Evolutionary conservation across 352 stramenopile species (phyloP).

Genomic region (Pythium dissimile): DNA sequence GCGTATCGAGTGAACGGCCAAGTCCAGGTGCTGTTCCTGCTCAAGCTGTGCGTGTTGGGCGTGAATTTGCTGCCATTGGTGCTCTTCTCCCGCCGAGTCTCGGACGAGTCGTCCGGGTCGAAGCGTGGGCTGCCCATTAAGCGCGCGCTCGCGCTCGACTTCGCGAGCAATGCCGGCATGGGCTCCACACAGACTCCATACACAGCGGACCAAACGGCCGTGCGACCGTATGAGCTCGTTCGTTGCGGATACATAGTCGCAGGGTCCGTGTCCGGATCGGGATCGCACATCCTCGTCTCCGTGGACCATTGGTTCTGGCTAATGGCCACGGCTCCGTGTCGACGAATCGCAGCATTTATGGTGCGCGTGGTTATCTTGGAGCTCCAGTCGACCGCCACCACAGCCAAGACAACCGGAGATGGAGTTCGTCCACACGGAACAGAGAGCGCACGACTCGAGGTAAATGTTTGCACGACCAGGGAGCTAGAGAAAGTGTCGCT

Average conservation of each 20-base stretch:
- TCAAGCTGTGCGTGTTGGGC: constrained; percentile 22
- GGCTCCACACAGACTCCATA: not conserved
- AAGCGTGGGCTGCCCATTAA: not conserved
- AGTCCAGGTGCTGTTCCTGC: constrained; percentile 12
- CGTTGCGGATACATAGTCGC: not conserved
- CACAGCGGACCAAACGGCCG: not conserved
- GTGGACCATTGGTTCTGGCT: not conserved
- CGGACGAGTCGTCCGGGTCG: not conserved
- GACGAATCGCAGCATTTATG: no score
- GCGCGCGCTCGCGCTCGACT: not conserved
- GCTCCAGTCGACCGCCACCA: no score
- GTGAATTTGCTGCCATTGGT: constrained; percentile 24
- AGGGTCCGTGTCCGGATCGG: not conserved
- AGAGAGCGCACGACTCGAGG: no score
- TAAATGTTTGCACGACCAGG: no score
- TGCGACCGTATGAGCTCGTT: not conserved
- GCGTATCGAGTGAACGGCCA: constrained; percentile 28
- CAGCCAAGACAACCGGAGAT: no score
- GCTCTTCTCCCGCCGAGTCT: not conserved
- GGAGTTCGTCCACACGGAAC: no score
- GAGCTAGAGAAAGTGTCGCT: no score
- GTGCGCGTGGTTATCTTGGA: no score
- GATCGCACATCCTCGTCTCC: not conserved
- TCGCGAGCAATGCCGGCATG: not conserved
- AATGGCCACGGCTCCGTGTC: no score